Base-by-base conservation (phyloP, 768 basidiomycete genomes). In the Termitomyces sp. region DNA sequence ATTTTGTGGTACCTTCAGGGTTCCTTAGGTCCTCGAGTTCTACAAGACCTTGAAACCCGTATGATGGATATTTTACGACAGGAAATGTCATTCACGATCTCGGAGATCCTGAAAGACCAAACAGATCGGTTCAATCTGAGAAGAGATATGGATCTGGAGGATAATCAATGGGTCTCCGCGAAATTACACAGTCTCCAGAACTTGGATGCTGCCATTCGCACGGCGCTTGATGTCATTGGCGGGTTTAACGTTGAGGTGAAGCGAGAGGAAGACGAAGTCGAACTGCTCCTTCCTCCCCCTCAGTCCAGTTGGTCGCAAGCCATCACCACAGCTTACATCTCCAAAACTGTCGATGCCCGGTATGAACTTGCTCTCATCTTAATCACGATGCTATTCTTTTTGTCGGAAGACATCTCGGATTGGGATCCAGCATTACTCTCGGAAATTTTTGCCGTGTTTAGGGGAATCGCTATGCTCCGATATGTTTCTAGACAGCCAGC, bases 401-500 rank as follows among this genome's bases (percentile, higher is more conserved):
- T 88, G 49, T 76, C 82, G 7, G 82, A 85, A 24, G 80, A 84
- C 38, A 69, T 87, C n/a, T 70, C 72, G 35, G 70, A 74, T 34
- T 87, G 87, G 83, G 82, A 86, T 63, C 80, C 82, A 17, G 71
- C 82, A 21, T 63, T 89, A 26, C 68, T 88, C 45, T 83, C 82
- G 9, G 88, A 91, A 65, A 79, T 90, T 22, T 85, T 92, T 66
- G 87, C 87, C 8, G 83, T 91, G 26, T 90, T 87, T 61, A 79
- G 89, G n/a, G 88, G 87, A 14, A 71, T 88, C 22, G 82, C 86
- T 22, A 86, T 89, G 75, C 72, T 90, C 19, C 85, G 83, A 26
- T 79, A 77, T 55, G 73, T 84, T 45, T 71, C 77, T 15, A 74
- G 75, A 46, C 87, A 86, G 62, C 82, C 87, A 50, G 78, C 78